Conservation (phyloP, 805 yeast genomes). For the Starmerella bombi region DNA sequence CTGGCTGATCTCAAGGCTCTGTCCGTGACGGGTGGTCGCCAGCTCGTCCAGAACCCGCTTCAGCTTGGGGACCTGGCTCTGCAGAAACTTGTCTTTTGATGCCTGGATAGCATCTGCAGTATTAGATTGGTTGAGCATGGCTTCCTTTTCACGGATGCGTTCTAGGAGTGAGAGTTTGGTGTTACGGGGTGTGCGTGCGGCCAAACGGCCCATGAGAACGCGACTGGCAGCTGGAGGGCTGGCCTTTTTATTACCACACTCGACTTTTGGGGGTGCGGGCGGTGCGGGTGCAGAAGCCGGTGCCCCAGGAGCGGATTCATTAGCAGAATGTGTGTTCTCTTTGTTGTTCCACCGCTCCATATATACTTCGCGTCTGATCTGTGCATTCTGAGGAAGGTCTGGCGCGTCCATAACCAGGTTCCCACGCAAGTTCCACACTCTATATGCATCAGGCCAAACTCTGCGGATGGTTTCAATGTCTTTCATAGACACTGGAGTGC, state of each 20-base stretch:
- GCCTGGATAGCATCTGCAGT: slow-evolving; percentile 7
- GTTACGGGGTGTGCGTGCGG: not conserved
- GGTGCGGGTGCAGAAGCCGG: not conserved
- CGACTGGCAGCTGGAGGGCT: not conserved
- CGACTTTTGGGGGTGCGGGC: no score
- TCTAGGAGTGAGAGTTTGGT: slow-evolving; percentile 21
- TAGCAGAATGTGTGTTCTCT: slow-evolving; percentile 6
- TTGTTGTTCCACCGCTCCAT: slow-evolving; percentile 6
- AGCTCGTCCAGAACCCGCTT: slow-evolving; percentile 18
- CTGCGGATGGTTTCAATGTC: slow-evolving; percentile 19
- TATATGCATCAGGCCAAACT: slow-evolving; percentile 22
- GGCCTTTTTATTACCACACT: not conserved
- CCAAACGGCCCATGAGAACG: slow-evolving; percentile 4
- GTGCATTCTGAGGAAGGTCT: slow-evolving; percentile 9
- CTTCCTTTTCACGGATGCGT: slow-evolving; percentile 26
- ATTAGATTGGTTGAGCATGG: slow-evolving; percentile 6
- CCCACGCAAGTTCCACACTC: slow-evolving; percentile 8
- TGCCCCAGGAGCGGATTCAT: not conserved
- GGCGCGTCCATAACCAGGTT: slow-evolving; percentile 9
- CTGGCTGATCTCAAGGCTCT: slow-evolving; percentile 13
- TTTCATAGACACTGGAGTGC: slow-evolving; percentile 14
- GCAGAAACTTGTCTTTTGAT: slow-evolving; percentile 16
- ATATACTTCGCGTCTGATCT: slow-evolving; percentile 5
- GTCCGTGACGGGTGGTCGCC: not conserved
- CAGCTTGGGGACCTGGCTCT: slow-evolving; percentile 21